A percentile compares a stretch with the other conserved stretches of the same genome.
phyloP scores from a whole-genome alignment of 371 early-diverging fungal genomes.

The Circinella umbellata region DNA sequence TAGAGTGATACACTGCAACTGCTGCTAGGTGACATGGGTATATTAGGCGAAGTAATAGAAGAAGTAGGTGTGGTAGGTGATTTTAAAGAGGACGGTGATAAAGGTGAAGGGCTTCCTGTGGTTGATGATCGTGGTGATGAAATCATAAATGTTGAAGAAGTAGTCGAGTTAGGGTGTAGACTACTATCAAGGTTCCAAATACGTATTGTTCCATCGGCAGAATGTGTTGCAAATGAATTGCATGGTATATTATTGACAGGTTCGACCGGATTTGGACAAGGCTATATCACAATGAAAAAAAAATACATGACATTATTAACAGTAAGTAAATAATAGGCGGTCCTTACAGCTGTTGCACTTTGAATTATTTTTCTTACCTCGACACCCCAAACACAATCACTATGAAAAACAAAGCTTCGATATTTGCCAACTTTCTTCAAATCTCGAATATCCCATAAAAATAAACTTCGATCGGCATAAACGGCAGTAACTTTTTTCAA shows the following conservation, averaged over 20 bases:
- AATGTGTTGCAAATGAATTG: constrained; percentile 77
- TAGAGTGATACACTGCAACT: constrained; percentile 28
- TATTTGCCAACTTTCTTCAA: constrained; percentile 64
- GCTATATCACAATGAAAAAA: constrained; percentile 10
- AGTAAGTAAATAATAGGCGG: no score
- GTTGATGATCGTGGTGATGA: constrained; percentile 20
- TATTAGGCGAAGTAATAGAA: not conserved
- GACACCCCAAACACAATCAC: constrained; percentile 86
- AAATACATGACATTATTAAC: no score
- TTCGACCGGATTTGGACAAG: constrained; percentile 31
- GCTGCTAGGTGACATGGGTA: constrained; percentile 29
- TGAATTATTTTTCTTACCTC: constrained; percentile 59
- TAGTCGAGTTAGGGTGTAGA: constrained; percentile 13
- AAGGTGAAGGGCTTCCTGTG: constrained; percentile 4
- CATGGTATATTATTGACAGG: constrained; percentile 30
- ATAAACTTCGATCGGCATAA: constrained; percentile 77
- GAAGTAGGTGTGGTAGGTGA: constrained; percentile 11
- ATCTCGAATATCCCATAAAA: constrained; percentile 80
- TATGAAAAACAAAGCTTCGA: constrained; percentile 74
- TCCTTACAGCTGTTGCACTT: no score
- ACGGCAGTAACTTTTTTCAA: constrained; percentile 58
- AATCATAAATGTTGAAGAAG: constrained; percentile 26
- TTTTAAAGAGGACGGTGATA: constrained; percentile 13
- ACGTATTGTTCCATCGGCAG: constrained; percentile 80
- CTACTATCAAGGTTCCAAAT: constrained; percentile 76